Conservation (phyloP, 192 early-diverging fungal species). For the Gaertneriomyces semiglobifer region DNA sequence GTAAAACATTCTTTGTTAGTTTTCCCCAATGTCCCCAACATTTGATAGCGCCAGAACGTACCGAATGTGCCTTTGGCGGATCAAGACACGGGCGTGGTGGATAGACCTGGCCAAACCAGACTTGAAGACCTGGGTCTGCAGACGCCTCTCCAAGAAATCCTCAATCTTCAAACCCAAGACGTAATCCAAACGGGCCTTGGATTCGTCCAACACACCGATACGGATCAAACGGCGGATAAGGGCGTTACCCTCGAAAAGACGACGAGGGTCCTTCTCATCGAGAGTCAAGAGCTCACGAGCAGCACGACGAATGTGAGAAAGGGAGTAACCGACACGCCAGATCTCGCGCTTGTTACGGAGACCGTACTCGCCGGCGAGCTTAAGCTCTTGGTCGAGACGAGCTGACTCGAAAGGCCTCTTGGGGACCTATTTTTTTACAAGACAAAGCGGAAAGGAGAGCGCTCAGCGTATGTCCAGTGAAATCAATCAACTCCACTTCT, state of each 20-base stretch:
- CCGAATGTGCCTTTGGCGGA: slow-evolving; percentile 97
- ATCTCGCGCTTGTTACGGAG: slow-evolving; percentile 99
- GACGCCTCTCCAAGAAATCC: slow-evolving; percentile 97
- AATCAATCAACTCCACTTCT: too few relatives aligned
- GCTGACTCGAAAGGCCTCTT: slow-evolving; percentile 94
- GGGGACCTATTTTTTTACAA: slow-evolving; percentile 67
- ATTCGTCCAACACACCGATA: slow-evolving; percentile 96
- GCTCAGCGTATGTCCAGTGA: too few relatives aligned
- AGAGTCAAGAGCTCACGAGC: slow-evolving; percentile 98
- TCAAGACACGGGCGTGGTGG: slow-evolving; percentile 98
- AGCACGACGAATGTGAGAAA: slow-evolving; percentile 99
- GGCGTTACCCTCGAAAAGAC: slow-evolving; percentile 99
- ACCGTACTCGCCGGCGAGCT: slow-evolving; percentile 92
- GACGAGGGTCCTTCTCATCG: slow-evolving; percentile 93
- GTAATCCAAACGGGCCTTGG: slow-evolving; percentile 99
- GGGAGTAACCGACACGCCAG: slow-evolving; percentile 90
- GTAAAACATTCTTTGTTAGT: background rate
- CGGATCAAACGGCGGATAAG: slow-evolving; percentile 98
- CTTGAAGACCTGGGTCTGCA: slow-evolving; percentile 99
- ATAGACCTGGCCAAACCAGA: slow-evolving; percentile 95
- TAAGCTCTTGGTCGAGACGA: slow-evolving; percentile 82
- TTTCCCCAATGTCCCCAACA: background rate
- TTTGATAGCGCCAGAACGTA: slow-evolving; percentile 20
- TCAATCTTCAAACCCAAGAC: slow-evolving; percentile 95
- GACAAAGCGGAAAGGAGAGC: too few relatives aligned